These are phyloP conservation scores for Lentinula novae-zelandiae DNA, from an alignment of 1,284 basidiomycete species.

Conservation along the genomic window DNA sequence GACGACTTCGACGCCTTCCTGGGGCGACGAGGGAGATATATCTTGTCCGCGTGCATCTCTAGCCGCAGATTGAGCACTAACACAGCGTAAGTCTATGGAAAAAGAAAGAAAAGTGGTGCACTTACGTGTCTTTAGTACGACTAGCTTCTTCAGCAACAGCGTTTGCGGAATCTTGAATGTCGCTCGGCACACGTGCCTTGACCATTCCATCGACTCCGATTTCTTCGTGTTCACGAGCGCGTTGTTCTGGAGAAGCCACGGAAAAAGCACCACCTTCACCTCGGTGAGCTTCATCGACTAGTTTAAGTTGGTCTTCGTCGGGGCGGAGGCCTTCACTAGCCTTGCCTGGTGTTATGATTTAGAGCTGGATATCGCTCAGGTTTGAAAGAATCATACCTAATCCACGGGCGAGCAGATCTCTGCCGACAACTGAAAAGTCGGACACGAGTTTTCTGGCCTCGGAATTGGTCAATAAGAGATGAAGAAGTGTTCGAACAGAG, in stretches of 20 bases:
- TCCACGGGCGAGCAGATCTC: slow-evolving; percentile 80
- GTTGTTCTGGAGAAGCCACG: slow-evolving; percentile 19
- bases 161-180: slow-evolving; percentile 23
- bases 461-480: slow-evolving; percentile 85
- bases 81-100: no score
- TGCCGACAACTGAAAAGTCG: slow-evolving; percentile 80
- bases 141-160: background rate
- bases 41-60: slow-evolving; percentile 2
- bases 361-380: background rate
- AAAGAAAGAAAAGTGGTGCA: background rate
- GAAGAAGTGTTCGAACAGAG: slow-evolving; percentile 83
- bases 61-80: background rate
- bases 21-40: slow-evolving; percentile 2
- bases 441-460: slow-evolving; percentile 88
- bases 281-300: slow-evolving; percentile 58
- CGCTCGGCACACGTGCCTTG: slow-evolving; percentile 18
- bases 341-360: slow-evolving; percentile 46
- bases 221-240: slow-evolving; percentile 29
- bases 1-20: background rate
- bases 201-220: slow-evolving; percentile 28
- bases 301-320: slow-evolving; percentile 53
- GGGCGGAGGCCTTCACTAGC: slow-evolving; percentile 76
- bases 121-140: background rate
- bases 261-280: slow-evolving; percentile 9
- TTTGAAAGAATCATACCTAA: background rate